These are phyloP conservation scores for Marasmius tenuissimus DNA, from an alignment of 1,284 basidiomycete species.

Conservation along the genomic window DNA sequence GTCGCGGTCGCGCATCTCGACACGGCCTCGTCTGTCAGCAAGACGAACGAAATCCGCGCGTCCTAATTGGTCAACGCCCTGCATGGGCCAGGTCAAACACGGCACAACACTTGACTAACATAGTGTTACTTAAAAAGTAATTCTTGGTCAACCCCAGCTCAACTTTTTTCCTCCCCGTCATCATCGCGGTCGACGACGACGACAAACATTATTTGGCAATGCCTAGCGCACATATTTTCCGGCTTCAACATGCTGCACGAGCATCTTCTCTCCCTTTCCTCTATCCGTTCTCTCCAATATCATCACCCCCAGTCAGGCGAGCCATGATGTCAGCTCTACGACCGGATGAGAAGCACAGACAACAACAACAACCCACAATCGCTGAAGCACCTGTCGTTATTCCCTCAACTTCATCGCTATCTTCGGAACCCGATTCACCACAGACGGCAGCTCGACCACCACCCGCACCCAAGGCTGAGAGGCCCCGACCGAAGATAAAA, in stretches of 20 bases:
- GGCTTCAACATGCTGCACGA: slow-evolving; percentile 23
- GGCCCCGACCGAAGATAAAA: slow-evolving; percentile 65
- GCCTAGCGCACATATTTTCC: slow-evolving; percentile 28
- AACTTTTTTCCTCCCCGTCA: too few species aligned
- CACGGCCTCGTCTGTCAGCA: too few species aligned
- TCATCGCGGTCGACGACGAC: too few species aligned
- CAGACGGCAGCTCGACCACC: slow-evolving; percentile 72
- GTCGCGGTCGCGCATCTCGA: too few species aligned
- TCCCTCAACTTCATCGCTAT: slow-evolving; percentile 46
- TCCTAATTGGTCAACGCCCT: too few species aligned
- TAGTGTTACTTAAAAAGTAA: too few species aligned
- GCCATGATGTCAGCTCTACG: slow-evolving; percentile 65
- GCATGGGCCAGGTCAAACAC: too few species aligned
- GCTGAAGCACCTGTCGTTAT: slow-evolving; percentile 51
- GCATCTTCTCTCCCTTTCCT: slow-evolving; percentile 31
- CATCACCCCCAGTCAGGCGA: slow-evolving; percentile 33
- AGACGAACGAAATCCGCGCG: too few species aligned
- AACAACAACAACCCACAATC: slow-evolving; percentile 29
- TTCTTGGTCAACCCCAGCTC: too few species aligned
- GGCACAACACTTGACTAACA: too few species aligned
- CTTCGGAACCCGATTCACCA: slow-evolving; percentile 62
- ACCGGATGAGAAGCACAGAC: slow-evolving; percentile 25
- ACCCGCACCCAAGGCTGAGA: slow-evolving; percentile 60
- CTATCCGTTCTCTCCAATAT: slow-evolving; percentile 30
- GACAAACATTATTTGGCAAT: slow-evolving; percentile 15